phyloP scores from a whole-genome alignment of 2,329 filamentous ascomycete genomes.

The Clarireedia hainanense region DNA sequence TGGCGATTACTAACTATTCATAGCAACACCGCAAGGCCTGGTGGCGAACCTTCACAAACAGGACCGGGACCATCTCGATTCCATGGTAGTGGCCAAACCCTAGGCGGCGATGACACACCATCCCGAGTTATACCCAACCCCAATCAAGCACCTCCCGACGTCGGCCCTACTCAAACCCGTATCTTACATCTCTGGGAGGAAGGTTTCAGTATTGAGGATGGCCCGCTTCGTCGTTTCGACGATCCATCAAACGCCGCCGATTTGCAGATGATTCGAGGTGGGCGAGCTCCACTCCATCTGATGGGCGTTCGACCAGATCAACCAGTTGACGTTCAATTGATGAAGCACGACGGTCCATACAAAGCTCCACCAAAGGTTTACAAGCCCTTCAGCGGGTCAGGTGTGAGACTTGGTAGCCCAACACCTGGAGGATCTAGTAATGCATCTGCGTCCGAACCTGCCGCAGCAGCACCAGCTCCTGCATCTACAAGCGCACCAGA shows the following conservation, averaged over 20 bases:
- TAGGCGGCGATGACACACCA: conserved; percentile 69
- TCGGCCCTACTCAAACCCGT: conserved; percentile 46
- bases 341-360: conserved; percentile 66
- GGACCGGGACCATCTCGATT: conserved; percentile 48
- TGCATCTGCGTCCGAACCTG: conserved; percentile 33
- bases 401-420: conserved; percentile 68
- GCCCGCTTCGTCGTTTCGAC: conserved; percentile 68
- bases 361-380: conserved; percentile 65
- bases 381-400: conserved; percentile 64
- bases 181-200: conserved; percentile 75
- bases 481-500: conserved; percentile 23
- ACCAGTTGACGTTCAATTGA: conserved; percentile 69
- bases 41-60: conserved; percentile 42
- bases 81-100: conserved; percentile 63
- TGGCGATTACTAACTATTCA: background rate
- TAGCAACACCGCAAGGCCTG: conserved; percentile 54
- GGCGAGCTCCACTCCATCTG: conserved; percentile 68
- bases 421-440: conserved; percentile 52
- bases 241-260: conserved; percentile 67
- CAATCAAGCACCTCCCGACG: conserved; percentile 25
- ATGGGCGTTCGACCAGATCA: conserved; percentile 70
- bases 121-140: conserved; percentile 63
- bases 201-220: conserved; percentile 80
- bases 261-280: conserved; percentile 67
- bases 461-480: conserved; percentile 29